Conservation (phyloP, 2,329 filamentous ascomycete genomes). For the Fusarium sp. region DNA sequence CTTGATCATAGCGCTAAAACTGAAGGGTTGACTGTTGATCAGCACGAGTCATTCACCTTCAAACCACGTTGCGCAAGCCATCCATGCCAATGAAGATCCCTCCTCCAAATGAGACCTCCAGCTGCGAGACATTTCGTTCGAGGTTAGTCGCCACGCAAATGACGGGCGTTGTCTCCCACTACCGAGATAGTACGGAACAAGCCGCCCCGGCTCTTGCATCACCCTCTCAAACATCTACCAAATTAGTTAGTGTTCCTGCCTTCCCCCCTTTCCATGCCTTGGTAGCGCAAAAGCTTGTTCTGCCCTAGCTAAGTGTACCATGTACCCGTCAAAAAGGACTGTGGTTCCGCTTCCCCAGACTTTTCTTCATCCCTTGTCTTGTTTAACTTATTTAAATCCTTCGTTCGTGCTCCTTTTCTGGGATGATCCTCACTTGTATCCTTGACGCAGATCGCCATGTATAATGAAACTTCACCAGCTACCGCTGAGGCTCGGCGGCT, state of each 20-base stretch:
- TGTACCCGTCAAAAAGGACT: slow-evolving; percentile 7
- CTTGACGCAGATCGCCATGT: slow-evolving; percentile 29
- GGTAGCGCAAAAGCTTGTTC: slow-evolving; percentile 22
- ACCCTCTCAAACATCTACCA: neutral
- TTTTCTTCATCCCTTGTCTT: slow-evolving; percentile 1
- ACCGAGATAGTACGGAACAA: neutral
- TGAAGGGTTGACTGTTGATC: neutral
- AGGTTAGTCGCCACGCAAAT: neutral
- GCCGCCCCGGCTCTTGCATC: slow-evolving; percentile 6
- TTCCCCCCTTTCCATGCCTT: slow-evolving; percentile 4
- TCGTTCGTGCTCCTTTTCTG: neutral
- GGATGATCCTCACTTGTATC: slow-evolving; percentile 3
- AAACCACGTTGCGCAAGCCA: neutral
- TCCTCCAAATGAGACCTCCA: neutral
- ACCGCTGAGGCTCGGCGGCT: slow-evolving; percentile 38
- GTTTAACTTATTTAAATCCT: neutral
- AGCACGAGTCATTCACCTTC: neutral
- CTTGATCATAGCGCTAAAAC: neutral
- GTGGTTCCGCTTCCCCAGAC: slow-evolving; percentile 25
- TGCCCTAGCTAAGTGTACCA: neutral
- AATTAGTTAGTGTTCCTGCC: neutral
- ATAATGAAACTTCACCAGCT: slow-evolving; percentile 8
- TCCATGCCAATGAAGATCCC: neutral
- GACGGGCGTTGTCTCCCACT: neutral
- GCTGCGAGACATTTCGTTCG: neutral